These are phyloP conservation scores for Myxozyma kluyveri DNA, from an alignment of 805 yeast species.

Conservation along the genomic window DNA sequence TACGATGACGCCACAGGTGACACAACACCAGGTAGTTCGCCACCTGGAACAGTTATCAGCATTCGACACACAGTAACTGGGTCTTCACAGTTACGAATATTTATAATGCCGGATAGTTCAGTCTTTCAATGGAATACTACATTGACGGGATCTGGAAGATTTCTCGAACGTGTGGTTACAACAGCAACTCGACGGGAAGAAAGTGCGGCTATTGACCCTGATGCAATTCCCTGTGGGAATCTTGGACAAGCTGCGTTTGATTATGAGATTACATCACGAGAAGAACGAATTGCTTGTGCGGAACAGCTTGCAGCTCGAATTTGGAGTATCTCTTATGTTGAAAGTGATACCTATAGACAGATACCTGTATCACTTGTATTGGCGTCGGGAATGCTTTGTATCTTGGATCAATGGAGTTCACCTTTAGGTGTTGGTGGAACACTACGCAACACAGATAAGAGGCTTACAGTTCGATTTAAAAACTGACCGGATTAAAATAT, in stretches of 20 bases:
- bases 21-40: background rate
- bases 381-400: constrained; percentile 57
- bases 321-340: constrained; percentile 52
- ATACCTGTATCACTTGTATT: constrained; percentile 59
- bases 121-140: background rate
- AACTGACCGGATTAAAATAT: too few relatives aligned
- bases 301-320: constrained; percentile 53
- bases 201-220: background rate
- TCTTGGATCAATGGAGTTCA: constrained; percentile 67
- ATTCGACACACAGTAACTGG: background rate
- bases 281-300: constrained; percentile 58
- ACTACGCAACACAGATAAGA: constrained; percentile 12
- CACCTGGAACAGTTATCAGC: background rate
- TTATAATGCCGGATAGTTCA: background rate
- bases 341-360: constrained; percentile 41
- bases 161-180: background rate
- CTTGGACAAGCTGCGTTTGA: background rate
- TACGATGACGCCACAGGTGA: background rate
- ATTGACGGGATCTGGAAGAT: background rate
- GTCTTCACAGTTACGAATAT: background rate
- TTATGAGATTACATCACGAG: background rate
- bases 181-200: background rate
- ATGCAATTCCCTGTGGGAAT: too few relatives aligned
- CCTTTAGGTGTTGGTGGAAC: constrained; percentile 61
- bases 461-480: constrained; percentile 13